phyloP scores from a whole-genome alignment of 2,329 filamentous ascomycete genomes.

The Colletotrichum cuscutae region DNA sequence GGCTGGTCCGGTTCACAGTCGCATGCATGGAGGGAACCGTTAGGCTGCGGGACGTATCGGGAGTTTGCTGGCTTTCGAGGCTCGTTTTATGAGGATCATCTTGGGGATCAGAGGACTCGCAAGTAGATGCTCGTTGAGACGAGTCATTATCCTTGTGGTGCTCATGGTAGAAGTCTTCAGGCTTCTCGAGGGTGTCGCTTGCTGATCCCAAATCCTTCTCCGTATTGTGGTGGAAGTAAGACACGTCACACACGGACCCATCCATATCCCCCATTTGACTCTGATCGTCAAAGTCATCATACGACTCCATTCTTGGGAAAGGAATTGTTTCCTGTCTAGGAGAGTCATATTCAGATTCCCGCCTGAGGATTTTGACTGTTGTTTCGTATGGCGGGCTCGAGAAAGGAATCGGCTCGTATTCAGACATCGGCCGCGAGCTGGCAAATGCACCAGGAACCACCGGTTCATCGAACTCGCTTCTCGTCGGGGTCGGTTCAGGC shows the following conservation, averaged over 20 bases:
- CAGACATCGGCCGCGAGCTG: slow-evolving; percentile 29
- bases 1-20: slow-evolving; percentile 60
- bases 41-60: slow-evolving; percentile 56
- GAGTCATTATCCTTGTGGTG: slow-evolving; percentile 36
- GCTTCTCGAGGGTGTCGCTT: slow-evolving; percentile 44
- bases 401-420: slow-evolving; percentile 54
- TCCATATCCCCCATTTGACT: slow-evolving; percentile 46
- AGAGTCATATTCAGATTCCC: slow-evolving; percentile 50
- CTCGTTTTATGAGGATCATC: slow-evolving; percentile 29
- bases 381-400: slow-evolving; percentile 53
- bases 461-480: slow-evolving; percentile 40
- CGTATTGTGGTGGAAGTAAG: slow-evolving; percentile 44
- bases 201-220: slow-evolving; percentile 49
- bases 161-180: slow-evolving; percentile 39
- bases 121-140: slow-evolving; percentile 51
- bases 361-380: slow-evolving; percentile 61
- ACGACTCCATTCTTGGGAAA: slow-evolving; percentile 48
- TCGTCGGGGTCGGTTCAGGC: slow-evolving; percentile 41
- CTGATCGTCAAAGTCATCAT: slow-evolving; percentile 52
- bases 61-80: slow-evolving; percentile 35
- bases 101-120: slow-evolving; percentile 46
- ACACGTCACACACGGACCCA: slow-evolving; percentile 38
- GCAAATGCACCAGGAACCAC: slow-evolving; percentile 44
- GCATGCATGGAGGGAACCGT: slow-evolving; percentile 57
- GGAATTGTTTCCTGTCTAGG: slow-evolving; percentile 40